Evolutionary conservation across 2,329 filamentous ascomycete genomes (phyloP).

Genomic region (Phialophora verrucosa): DNA sequence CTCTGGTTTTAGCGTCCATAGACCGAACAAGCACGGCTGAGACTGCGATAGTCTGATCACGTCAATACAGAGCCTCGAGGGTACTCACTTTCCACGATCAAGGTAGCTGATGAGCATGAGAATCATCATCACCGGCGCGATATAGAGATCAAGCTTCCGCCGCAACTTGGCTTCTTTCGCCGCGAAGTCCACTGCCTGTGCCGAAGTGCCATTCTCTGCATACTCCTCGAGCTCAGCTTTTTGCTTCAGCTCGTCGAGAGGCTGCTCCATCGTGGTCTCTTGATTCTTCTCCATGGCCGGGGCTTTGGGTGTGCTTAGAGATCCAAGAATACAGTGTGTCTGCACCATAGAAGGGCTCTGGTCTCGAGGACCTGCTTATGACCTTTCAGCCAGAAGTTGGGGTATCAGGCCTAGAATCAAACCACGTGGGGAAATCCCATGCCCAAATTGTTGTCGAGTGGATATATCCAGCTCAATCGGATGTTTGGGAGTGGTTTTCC

Average conservation of each 20-base stretch:
- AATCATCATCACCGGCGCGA: constrained; percentile 71
- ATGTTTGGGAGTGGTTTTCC: neutral
- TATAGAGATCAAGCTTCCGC: constrained; percentile 35
- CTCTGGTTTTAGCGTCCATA: constrained; percentile 40
- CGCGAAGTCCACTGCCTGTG: constrained; percentile 22
- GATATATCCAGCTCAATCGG: constrained; percentile 19
- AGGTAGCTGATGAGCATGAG: constrained; percentile 85
- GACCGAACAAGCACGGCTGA: neutral
- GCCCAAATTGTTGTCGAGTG: neutral
- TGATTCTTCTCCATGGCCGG: constrained; percentile 16
- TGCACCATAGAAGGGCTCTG: neutral
- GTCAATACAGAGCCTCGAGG: too few relatives aligned
- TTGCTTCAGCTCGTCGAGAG: constrained; percentile 25
- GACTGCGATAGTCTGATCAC: neutral
- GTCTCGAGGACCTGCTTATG: constrained; percentile 15
- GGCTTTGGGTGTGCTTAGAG: neutral
- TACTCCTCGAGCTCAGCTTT: constrained; percentile 28
- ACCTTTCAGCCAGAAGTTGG: constrained; percentile 14
- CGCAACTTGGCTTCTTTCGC: constrained; percentile 27
- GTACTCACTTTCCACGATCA: constrained; percentile 68
- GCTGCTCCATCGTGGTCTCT: constrained; percentile 11
- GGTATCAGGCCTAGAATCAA: constrained; percentile 18
- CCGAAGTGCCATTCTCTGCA: constrained; percentile 20
- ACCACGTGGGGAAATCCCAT: constrained; percentile 18
- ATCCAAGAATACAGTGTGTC: neutral